Conservation (phyloP, 1,284 basidiomycete genomes). For the Tremellales sp. region DNA sequence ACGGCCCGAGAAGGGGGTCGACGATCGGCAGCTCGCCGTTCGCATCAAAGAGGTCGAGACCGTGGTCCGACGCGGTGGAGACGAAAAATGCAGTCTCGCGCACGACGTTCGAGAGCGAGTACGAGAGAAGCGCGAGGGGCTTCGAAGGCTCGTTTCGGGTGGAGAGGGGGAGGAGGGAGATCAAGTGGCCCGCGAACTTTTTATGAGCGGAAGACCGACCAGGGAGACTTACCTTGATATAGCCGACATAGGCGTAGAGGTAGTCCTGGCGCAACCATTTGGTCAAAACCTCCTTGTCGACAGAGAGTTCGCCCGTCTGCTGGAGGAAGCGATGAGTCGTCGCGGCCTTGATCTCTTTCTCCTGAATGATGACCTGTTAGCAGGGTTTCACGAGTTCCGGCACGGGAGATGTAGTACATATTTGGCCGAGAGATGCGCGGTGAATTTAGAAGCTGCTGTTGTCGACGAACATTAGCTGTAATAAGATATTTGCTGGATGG, state of each 20-base stretch:
- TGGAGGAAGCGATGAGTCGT: slow-evolving; percentile 58
- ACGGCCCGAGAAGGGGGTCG: slow-evolving; percentile 51
- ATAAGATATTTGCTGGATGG: too few species aligned
- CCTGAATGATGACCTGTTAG: too few species aligned
- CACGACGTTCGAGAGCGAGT: slow-evolving; percentile 57
- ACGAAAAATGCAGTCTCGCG: slow-evolving; percentile 63
- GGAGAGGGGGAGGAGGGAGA: slow-evolving; percentile 12
- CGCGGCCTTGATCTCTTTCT: slow-evolving; percentile 46
- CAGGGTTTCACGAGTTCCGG: too few species aligned
- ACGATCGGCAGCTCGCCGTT: slow-evolving; percentile 1
- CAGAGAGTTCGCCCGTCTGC: slow-evolving; percentile 54
- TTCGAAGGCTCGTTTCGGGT: slow-evolving; percentile 5
- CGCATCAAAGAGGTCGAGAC: slow-evolving; percentile 38
- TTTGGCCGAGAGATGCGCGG: too few species aligned
- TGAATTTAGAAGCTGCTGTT: too few species aligned
- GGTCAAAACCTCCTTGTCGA: slow-evolving; percentile 54
- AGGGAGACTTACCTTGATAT: slow-evolving; percentile 20
- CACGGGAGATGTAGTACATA: too few species aligned
- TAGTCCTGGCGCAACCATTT: slow-evolving; percentile 64
- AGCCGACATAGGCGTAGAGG: slow-evolving; percentile 55
- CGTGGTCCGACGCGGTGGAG: slow-evolving; percentile 52
- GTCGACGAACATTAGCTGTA: too few species aligned
- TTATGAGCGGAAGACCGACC: neutral
- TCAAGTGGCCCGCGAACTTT: neutral
- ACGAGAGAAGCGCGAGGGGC: slow-evolving; percentile 48